phyloP scores from a whole-genome alignment of 1,284 basidiomycete species.

The Chalciporus sp. region DNA sequence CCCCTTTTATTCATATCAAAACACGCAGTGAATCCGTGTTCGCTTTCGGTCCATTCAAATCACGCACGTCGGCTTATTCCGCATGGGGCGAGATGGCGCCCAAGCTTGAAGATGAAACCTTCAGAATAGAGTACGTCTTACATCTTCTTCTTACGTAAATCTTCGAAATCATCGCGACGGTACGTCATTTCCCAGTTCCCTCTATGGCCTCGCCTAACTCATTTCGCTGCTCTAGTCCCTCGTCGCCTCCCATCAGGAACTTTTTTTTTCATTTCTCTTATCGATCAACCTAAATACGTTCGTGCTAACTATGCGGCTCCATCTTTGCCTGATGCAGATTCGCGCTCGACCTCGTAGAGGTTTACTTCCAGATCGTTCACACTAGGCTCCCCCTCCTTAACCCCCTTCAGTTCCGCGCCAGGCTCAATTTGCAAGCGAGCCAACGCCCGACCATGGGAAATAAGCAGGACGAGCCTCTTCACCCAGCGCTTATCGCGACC shows the following conservation, averaged over 20 bases:
- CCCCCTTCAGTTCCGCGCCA: conserved; percentile 71
- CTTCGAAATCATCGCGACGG: conserved; percentile 30
- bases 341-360: conserved; percentile 85
- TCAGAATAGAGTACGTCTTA: conserved; percentile 73
- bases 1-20: conserved; percentile 21
- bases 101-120: conserved; percentile 68
- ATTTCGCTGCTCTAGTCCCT: conserved; percentile 9
- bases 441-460: conserved; percentile 25
- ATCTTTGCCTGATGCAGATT: conserved; percentile 53
- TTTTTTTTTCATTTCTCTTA: conserved; percentile 28
- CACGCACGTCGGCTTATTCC: conserved; percentile 49
- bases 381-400: conserved; percentile 81
- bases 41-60: conserved; percentile 31
- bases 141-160: conserved; percentile 30
- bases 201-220: conserved; percentile 20
- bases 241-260: conserved; percentile 4
- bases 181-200: conserved; percentile 28
- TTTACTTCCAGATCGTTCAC: conserved; percentile 88
- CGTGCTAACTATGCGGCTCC: conserved; percentile 20
- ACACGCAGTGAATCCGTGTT: conserved; percentile 29
- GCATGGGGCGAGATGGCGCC: conserved; percentile 72
- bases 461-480: conserved; percentile 44
- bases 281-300: conserved; percentile 20
- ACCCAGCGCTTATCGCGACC: conserved; percentile 80
- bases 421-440: conserved; percentile 52